These are phyloP conservation scores for Neurospora sp. DNA, from an alignment of 495 filamentous ascomycete species.

Conservation along the genomic window DNA sequence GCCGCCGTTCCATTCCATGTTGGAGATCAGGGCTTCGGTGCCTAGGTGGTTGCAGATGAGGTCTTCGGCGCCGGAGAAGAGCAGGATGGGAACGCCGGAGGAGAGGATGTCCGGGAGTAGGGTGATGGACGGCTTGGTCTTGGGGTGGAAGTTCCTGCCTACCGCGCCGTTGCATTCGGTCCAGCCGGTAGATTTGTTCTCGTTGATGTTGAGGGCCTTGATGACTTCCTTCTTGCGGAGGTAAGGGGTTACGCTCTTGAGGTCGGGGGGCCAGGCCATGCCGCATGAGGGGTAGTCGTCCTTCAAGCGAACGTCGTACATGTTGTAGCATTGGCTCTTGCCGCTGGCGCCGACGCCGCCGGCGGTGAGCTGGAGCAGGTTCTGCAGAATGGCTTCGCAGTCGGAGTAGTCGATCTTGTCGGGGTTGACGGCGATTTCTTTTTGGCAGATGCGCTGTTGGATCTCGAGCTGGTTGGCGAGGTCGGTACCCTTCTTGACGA, in stretches of 20 bases:
- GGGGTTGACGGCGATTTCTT: conserved; percentile 50
- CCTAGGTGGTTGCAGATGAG: conserved; percentile 96
- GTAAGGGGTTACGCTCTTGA: conserved; percentile 67
- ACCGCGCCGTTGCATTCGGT: conserved; percentile 82
- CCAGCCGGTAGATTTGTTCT: conserved; percentile 78
- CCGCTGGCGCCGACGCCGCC: conserved; percentile 33
- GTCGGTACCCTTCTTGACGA: conserved; percentile 58
- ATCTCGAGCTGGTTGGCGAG: conserved; percentile 48
- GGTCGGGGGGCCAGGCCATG: conserved; percentile 92
- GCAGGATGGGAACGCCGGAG: conserved; percentile 56
- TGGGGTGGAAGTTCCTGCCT: conserved; percentile 54
- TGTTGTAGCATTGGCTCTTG: conserved; percentile 61
- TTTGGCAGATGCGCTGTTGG: conserved; percentile 43
- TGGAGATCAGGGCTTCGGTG: conserved; percentile 83
- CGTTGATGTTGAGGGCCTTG: conserved; percentile 70
- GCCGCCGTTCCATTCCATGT: conserved; percentile 84
- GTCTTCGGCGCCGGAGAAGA: conserved; percentile 92
- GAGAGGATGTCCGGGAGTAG: conserved; percentile 70
- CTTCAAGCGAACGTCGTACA: conserved; percentile 84
- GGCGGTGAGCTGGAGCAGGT: conserved; percentile 52
- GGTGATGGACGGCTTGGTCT: conserved; percentile 61
- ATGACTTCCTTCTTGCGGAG: conserved; percentile 72
- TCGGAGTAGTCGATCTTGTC: conserved; percentile 53
- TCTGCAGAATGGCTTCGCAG: conserved; percentile 68
- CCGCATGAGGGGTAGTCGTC: conserved; percentile 72